Evolutionary conservation across 2,329 filamentous ascomycete genomes (phyloP).

Genomic region (Nigrospora osmanthi): DNA sequence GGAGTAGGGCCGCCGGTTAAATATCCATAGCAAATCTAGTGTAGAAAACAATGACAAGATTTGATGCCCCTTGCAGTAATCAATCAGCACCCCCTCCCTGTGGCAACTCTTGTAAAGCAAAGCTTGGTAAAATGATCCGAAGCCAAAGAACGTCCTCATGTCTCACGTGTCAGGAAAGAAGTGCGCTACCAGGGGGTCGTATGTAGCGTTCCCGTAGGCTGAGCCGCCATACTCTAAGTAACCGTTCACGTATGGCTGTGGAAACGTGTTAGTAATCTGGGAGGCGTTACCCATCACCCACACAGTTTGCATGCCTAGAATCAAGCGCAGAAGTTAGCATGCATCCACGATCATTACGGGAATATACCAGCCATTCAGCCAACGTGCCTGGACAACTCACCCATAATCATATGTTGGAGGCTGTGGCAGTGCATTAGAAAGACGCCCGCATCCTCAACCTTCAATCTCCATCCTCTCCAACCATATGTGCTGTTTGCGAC

Average conservation of each 20-base stretch:
- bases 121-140: too few species aligned
- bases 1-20: too few species aligned
- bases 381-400: constrained; percentile 7
- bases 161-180: too few species aligned
- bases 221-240: constrained; percentile 36
- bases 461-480: constrained; percentile 54
- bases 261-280: constrained; percentile 24
- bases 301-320: constrained; percentile 27
- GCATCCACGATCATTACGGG: too few species aligned
- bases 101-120: too few species aligned
- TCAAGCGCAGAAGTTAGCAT: too few species aligned
- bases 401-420: constrained; percentile 51
- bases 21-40: too few species aligned
- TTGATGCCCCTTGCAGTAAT: too few species aligned
- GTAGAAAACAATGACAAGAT: too few species aligned
- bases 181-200: constrained; percentile 19
- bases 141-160: too few species aligned
- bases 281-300: constrained; percentile 30
- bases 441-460: constrained; percentile 41
- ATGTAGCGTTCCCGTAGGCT: constrained; percentile 32
- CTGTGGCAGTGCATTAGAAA: constrained; percentile 59
- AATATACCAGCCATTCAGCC: too few species aligned
- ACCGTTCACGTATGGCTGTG: constrained; percentile 24
- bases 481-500: constrained; percentile 33
- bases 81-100: too few species aligned